A percentile compares a stretch with the other conserved stretches of the same genome.
phyloP scores from a whole-genome alignment of 1,284 basidiomycete species.

The Veloboletus limbatus region DNA sequence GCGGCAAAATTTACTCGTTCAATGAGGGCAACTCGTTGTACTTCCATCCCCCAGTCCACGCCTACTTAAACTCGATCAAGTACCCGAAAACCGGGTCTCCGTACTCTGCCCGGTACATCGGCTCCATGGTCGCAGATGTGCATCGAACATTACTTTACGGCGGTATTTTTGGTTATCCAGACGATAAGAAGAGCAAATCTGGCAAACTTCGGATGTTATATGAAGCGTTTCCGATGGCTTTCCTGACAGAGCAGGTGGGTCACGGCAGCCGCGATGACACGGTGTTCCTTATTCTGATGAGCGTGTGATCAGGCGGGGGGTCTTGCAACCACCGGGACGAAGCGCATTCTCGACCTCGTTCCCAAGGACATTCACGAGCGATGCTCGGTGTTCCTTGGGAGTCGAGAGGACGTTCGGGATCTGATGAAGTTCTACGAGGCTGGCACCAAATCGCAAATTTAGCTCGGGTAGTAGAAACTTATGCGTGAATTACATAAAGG shows the following conservation, averaged over 20 bases:
- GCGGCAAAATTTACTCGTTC: conserved; percentile 99
- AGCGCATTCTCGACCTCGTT: conserved; percentile 89
- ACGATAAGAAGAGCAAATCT: conserved; percentile 95
- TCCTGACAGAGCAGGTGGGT: conserved; percentile 86
- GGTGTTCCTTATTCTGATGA: neutral
- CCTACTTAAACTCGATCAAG: conserved; percentile 96
- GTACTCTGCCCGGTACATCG: conserved; percentile 95
- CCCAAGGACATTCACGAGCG: conserved; percentile 92
- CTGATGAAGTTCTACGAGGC: conserved; percentile 76
- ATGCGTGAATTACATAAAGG: conserved; percentile 1
- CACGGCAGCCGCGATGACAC: neutral
- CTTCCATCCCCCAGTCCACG: conserved; percentile 83
- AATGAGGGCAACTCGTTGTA: conserved; percentile 98
- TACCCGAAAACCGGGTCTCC: conserved; percentile 79
- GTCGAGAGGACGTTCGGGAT: conserved; percentile 92
- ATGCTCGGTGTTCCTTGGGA: conserved; percentile 92
- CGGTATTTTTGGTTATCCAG: conserved; percentile 98
- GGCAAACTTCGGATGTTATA: conserved; percentile 96
- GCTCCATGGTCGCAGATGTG: conserved; percentile 98
- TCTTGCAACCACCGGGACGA: conserved; percentile 90
- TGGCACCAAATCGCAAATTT: conserved; percentile 15
- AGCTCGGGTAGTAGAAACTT: conserved; percentile 1
- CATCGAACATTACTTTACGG: conserved; percentile 97
- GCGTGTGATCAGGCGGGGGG: conserved; percentile 76
- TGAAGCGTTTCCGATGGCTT: conserved; percentile 99